These are phyloP conservation scores for Pseudogymnoascus sp. DNA, from an alignment of 2,329 filamentous ascomycete genomes.

Conservation along the genomic window DNA sequence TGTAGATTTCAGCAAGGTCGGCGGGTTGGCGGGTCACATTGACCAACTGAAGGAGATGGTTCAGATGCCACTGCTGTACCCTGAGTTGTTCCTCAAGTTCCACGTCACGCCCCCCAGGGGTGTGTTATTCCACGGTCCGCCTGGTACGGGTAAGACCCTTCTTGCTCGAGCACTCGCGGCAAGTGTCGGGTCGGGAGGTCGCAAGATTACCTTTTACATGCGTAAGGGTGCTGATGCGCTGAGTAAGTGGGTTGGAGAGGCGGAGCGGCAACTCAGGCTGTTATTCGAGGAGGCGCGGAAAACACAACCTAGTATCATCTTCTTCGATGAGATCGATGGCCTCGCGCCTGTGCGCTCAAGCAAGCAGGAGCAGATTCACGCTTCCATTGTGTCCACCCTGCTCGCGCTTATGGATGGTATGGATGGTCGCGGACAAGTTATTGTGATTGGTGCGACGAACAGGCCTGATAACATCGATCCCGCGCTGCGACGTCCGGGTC, in stretches of 20 bases:
- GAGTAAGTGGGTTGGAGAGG: slow-evolving; percentile 98
- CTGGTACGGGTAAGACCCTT: slow-evolving; percentile 92
- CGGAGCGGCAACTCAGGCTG: slow-evolving; percentile 85
- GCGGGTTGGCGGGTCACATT: slow-evolving; percentile 86
- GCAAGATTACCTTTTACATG: slow-evolving; percentile 99
- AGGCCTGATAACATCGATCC: slow-evolving; percentile 94
- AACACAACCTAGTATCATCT: slow-evolving; percentile 97
- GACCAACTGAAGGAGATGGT: slow-evolving; percentile 99
- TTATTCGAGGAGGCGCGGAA: slow-evolving; percentile 93
- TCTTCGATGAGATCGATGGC: slow-evolving; percentile 98
- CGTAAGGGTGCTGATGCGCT: slow-evolving; percentile 94
- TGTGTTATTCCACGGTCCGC: slow-evolving; percentile 92
- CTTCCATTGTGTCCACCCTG: slow-evolving; percentile 92
- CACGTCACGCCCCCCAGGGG: slow-evolving; percentile 90
- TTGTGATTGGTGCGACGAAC: slow-evolving; percentile 98
- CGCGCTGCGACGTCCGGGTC: slow-evolving; percentile 83
- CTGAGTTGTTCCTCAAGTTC: slow-evolving; percentile 85
- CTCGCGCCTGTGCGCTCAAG: slow-evolving; percentile 91
- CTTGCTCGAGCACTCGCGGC: slow-evolving; percentile 87
- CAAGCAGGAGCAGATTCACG: slow-evolving; percentile 98
- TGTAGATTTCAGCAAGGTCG: slow-evolving; percentile 90
- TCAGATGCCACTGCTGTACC: slow-evolving; percentile 84
- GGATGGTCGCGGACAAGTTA: slow-evolving; percentile 96
- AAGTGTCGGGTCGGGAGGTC: slow-evolving; percentile 77
- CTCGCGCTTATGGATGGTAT: slow-evolving; percentile 94